Evolutionary conservation across 345 rosid genomes (phyloP), one percentile per base, ranked within the genome.

Genomic region (Arabidopsis arenosa): DNA sequence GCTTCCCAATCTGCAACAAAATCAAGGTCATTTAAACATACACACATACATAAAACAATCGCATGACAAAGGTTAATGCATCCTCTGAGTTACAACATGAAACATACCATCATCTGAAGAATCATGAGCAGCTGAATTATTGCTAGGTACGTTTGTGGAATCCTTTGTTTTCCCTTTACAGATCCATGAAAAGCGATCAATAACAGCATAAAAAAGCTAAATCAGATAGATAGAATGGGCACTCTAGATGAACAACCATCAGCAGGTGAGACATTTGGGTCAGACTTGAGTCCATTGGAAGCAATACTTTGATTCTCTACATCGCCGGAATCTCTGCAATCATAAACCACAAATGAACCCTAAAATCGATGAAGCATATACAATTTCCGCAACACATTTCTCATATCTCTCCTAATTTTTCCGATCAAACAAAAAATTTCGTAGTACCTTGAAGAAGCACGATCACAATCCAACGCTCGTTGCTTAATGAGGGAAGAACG

Each of bases 1-100:
- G 90, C 93, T 84, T 95, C 98, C 96, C 99, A 92, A 81, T 95
- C 97, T 90, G 84, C 77, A 68, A 56, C 66, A 73, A 40, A 0
- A 52, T 10, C 6, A 23, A 66, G 21, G 0, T 30, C 63, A 33
- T 13, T 18, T 73, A 30, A 76, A 45, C 49, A 59, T 47, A 71
- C 21, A 43, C 39, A 68, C 45, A 33, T 13, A 48, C 12, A 61
- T 0, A n/a, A n/a, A n/a, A 23, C 26, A n/a, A 35, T 45, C 0
- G 0, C 59, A 70, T 12, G 35, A 63, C 23, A 1, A 1, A 5
- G 7, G 39, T 51, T 26, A 66, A 5, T 21, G 30, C 44, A 68
- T 48, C 53, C 10, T 12, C 35, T 9, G 23, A 40, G 9, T 30
- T 23, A 73, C 12, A 73, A 17, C 53, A 40, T 35, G 21, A 41